These are phyloP conservation scores for Teunomyces cretensis DNA, from an alignment of 805 yeast species.

Conservation along the genomic window DNA sequence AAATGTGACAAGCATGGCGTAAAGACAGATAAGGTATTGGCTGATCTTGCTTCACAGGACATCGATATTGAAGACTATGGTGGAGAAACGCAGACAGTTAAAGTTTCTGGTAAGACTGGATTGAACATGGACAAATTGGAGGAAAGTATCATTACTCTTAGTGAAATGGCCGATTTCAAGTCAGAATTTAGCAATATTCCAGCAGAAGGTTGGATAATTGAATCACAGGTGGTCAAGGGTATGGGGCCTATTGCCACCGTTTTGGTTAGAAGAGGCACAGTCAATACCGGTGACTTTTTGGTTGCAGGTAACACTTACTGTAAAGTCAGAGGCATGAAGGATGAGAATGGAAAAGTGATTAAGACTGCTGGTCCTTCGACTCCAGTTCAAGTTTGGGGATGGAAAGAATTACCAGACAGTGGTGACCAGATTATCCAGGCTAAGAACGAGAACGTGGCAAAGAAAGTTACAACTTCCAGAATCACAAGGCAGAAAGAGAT, in stretches of 20 bases:
- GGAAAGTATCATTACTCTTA: slow-evolving; percentile 80
- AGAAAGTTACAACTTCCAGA: slow-evolving; percentile 69
- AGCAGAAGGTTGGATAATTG: slow-evolving; percentile 86
- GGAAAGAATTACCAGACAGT: slow-evolving; percentile 91
- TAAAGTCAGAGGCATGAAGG: slow-evolving; percentile 73
- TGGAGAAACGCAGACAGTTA: slow-evolving; percentile 89
- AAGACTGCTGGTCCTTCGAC: slow-evolving; percentile 78
- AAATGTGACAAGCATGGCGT: slow-evolving; percentile 84
- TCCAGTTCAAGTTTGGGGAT: slow-evolving; percentile 89
- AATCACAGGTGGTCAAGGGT: slow-evolving; percentile 78
- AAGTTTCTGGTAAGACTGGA: slow-evolving; percentile 88
- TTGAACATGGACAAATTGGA: slow-evolving; percentile 86
- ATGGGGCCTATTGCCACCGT: slow-evolving; percentile 86
- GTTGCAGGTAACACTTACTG: slow-evolving; percentile 89
- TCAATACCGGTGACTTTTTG: slow-evolving; percentile 67
- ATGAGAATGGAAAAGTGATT: slow-evolving; percentile 66
- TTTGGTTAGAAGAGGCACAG: slow-evolving; percentile 73
- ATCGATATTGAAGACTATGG: slow-evolving; percentile 91
- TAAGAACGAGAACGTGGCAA: slow-evolving; percentile 69
- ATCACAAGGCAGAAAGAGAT: slow-evolving; percentile 49
- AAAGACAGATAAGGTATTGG: slow-evolving; percentile 70
- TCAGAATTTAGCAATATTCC: slow-evolving; percentile 53
- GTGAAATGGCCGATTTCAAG: slow-evolving; percentile 79
- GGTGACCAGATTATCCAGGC: slow-evolving; percentile 86
- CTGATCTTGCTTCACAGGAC: slow-evolving; percentile 73